Percentiles rank a stretch among this genome's conserved stretches.
Evolutionary conservation across 306 rosid species (phyloP).

Genomic region (Cicer bijugum): DNA sequence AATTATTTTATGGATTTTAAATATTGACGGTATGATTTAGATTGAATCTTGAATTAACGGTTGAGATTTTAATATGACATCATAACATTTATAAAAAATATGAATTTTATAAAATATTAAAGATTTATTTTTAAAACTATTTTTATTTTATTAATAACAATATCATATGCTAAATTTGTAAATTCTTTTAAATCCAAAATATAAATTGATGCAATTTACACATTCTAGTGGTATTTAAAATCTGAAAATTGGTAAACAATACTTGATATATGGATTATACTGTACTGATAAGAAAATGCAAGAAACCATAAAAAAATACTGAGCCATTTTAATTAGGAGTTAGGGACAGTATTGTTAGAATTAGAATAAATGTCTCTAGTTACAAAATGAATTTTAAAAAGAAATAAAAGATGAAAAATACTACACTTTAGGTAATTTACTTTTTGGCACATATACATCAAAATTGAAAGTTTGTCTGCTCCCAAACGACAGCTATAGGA

Average conservation of each 20-base stretch:
- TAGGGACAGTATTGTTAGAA: not conserved
- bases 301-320: not conserved
- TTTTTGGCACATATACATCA: conserved; percentile 30
- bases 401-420: not conserved
- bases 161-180: not conserved
- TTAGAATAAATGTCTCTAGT: not conserved
- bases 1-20: not conserved
- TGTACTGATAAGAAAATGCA: not conserved
- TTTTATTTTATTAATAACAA: not conserved
- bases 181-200: not conserved
- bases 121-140: not conserved
- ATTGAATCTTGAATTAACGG: not conserved
- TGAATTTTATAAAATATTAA: not conserved
- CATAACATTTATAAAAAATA: not conserved
- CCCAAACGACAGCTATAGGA: conserved; percentile 39
- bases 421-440: conserved; percentile 10
- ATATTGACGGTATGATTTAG: not conserved
- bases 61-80: not conserved
- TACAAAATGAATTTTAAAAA: not conserved
- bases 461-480: conserved; percentile 43
- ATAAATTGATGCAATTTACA: not conserved
- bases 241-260: not conserved
- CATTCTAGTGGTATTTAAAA: not conserved
- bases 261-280: not conserved
- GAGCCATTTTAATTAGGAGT: conserved; percentile 1